Percentiles rank a stretch among this genome's conserved stretches.
Conservation (phyloP, 805 yeast species). For the Ogataea pini region DNA sequence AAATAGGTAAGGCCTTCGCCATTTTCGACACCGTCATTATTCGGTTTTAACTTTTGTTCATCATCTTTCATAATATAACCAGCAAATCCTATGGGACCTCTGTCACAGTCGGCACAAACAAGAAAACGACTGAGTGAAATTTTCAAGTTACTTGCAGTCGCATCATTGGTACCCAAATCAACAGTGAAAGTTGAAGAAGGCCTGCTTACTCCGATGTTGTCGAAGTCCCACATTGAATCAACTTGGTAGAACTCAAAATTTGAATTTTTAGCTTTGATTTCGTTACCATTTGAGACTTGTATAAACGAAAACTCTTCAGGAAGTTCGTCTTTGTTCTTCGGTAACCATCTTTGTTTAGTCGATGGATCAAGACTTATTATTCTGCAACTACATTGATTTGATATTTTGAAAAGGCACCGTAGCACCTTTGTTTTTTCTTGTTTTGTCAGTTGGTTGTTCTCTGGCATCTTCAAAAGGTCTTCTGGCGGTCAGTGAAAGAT, state of each 20-base stretch:
- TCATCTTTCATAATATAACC: conserved; percentile 36
- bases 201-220: conserved; percentile 73
- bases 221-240: conserved; percentile 74
- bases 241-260: conserved; percentile 39
- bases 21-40: conserved; percentile 12
- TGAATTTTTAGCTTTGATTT: not conserved
- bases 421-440: not conserved
- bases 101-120: conserved; percentile 75
- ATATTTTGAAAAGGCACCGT: conserved; percentile 11
- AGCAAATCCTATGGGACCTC: conserved; percentile 76
- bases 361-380: conserved; percentile 12
- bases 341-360: not conserved
- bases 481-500: too few species aligned
- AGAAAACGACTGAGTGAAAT: conserved; percentile 51
- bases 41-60: conserved; percentile 10
- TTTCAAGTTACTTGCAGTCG: conserved; percentile 20
- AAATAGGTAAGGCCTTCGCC: conserved; percentile 20
- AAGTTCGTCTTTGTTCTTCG: not conserved
- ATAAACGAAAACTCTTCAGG: conserved; percentile 9
- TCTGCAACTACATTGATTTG: conserved; percentile 13
- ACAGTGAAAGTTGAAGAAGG: conserved; percentile 24
- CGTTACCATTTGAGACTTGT: conserved; percentile 4
- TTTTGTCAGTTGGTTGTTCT: not conserved
- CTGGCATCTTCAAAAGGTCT: not conserved
- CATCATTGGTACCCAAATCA: conserved; percentile 3